A percentile compares a stretch with the other conserved stretches of the same genome.
Evolutionary conservation across 352 stramenopile genomes (phyloP).

Genomic region (Blastocystis sp.): DNA sequence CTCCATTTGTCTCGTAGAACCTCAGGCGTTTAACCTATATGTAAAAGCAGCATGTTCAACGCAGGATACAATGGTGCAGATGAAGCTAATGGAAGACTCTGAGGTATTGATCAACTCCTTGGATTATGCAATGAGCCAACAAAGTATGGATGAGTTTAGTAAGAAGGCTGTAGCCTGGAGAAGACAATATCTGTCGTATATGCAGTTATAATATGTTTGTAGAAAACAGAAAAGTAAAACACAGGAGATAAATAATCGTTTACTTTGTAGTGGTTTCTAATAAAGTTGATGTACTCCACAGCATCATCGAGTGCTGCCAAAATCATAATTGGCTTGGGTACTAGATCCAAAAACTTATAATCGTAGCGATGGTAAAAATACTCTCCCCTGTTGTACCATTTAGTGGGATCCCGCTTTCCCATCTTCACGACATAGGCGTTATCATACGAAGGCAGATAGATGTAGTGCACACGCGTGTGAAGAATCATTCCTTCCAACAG

Average conservation of each 20-base stretch:
- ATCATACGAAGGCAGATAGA: background rate
- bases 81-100: slow-evolving; percentile 40
- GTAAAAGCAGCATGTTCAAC: background rate
- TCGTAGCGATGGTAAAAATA: background rate
- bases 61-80: background rate
- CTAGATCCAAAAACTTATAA: background rate
- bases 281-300: background rate
- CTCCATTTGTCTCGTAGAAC: slow-evolving; percentile 7
- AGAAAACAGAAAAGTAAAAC: background rate
- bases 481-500: background rate
- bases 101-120: background rate
- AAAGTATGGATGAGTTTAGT: slow-evolving; percentile 9
- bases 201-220: slow-evolving; percentile 47
- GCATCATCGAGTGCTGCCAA: background rate
- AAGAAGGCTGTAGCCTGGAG: slow-evolving; percentile 42
- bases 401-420: background rate
- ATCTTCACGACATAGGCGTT: background rate
- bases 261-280: background rate
- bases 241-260: background rate
- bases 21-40: slow-evolving; percentile 10
- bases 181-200: slow-evolving; percentile 54
- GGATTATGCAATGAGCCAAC: background rate
- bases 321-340: background rate
- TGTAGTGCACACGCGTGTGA: background rate
- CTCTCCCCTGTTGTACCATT: background rate